Percentiles rank a stretch among this genome's conserved stretches.
Evolutionary conservation across 495 filamentous ascomycete genomes (phyloP).

Genomic region (Aspergillus steynii): DNA sequence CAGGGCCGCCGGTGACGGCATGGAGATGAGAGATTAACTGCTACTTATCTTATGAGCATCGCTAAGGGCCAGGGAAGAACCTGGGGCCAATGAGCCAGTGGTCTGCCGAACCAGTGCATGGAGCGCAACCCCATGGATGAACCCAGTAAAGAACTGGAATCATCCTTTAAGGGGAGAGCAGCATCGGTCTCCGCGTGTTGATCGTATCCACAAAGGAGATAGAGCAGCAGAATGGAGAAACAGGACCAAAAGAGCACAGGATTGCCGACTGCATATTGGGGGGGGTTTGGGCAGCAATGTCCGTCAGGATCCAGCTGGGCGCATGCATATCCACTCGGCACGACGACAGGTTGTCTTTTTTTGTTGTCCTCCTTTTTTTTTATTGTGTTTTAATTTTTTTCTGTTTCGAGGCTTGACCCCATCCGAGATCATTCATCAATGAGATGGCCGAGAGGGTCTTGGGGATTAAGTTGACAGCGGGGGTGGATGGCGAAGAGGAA

Average conservation of each 20-base stretch:
- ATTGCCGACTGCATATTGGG: conserved; percentile 8
- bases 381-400: neutral
- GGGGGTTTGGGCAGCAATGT: conserved; percentile 42
- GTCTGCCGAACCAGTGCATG: conserved; percentile 11
- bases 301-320: conserved; percentile 28
- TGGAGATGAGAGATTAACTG: conserved; percentile 2
- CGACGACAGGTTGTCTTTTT: conserved; percentile 10
- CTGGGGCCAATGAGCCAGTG: conserved; percentile 10
- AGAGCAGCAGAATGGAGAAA: conserved; percentile 15
- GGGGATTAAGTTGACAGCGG: conserved; percentile 4
- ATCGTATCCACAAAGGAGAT: conserved; percentile 24
- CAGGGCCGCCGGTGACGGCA: conserved; percentile 17
- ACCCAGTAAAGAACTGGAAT: conserved; percentile 18
- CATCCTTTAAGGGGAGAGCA: conserved; percentile 26
- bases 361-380: neutral
- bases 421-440: conserved; percentile 14
- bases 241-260: conserved; percentile 21
- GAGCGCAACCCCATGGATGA: conserved; percentile 20
- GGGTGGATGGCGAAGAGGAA: neutral
- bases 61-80: neutral
- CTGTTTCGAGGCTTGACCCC: conserved; percentile 15
- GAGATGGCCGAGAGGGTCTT: conserved; percentile 11
- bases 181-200: conserved; percentile 26
- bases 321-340: conserved; percentile 23
- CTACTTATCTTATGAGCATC: conserved; percentile 12